These are phyloP conservation scores for Skeletonema grethae DNA, from an alignment of 108 stramenopile species.

Conservation along the genomic window DNA sequence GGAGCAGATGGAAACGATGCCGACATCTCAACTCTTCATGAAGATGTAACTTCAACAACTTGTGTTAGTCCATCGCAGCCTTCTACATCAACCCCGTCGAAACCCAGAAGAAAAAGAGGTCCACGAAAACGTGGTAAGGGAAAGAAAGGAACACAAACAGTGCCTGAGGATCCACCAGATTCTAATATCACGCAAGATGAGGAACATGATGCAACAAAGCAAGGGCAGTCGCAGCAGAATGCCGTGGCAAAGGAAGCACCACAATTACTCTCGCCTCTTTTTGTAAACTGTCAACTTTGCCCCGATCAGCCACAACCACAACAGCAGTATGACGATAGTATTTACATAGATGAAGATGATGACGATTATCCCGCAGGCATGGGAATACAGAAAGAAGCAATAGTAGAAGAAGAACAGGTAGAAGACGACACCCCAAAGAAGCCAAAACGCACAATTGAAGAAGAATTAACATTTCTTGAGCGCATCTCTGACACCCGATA, in stretches of 20 bases:
- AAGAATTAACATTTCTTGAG: conserved; percentile 65
- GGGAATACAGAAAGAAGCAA: neutral
- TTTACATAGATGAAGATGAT: conserved; percentile 39
- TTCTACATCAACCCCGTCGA: neutral
- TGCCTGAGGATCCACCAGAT: neutral
- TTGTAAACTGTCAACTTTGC: conserved; percentile 6
- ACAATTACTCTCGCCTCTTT: neutral
- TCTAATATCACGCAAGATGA: neutral
- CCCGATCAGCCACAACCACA: neutral
- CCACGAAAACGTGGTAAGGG: conserved; percentile 1
- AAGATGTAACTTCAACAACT: neutral
- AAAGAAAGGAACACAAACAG: neutral
- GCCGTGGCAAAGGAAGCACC: neutral
- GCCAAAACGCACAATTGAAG: conserved; percentile 48
- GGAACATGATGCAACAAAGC: neutral
- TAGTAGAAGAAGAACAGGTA: neutral
- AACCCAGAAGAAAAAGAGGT: neutral
- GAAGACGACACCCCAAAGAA: neutral
- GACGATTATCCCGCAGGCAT: conserved; percentile 28
- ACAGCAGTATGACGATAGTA: conserved; percentile 7
- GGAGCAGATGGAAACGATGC: neutral
- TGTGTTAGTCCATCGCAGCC: neutral
- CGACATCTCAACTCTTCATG: neutral
- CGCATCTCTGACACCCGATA: conserved; percentile 43
- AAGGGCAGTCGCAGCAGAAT: conserved; percentile 4